Conservation (phyloP, 345 rosid species). For the Euclidium syriacum region DNA sequence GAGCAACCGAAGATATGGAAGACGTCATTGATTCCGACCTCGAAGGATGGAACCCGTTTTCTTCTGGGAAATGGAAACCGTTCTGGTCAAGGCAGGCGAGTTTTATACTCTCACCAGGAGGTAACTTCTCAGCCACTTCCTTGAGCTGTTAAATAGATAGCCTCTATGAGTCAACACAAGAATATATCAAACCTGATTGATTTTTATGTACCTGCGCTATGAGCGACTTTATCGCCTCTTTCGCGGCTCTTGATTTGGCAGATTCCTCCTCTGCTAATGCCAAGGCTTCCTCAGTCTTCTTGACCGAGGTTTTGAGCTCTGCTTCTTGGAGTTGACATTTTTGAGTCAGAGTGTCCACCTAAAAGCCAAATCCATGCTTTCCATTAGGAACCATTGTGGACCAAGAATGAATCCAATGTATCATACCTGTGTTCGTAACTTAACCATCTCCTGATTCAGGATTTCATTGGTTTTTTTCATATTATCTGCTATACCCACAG, state of each 20-base stretch:
- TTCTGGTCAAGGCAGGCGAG: conserved; percentile 61
- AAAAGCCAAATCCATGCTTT: conserved; percentile 24
- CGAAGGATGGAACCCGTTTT: conserved; percentile 41
- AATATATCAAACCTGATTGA: background rate
- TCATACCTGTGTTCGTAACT: conserved; percentile 84
- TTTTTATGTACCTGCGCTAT: conserved; percentile 90
- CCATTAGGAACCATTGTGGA: background rate
- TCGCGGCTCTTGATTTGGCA: conserved; percentile 83
- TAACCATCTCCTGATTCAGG: conserved; percentile 85
- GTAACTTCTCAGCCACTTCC: conserved; percentile 91
- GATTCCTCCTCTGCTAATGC: conserved; percentile 78
- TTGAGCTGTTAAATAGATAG: conserved; percentile 57
- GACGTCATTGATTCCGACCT: conserved; percentile 60
- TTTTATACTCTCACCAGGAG: conserved; percentile 61
- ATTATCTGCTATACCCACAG: conserved; percentile 76
- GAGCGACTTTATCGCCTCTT: conserved; percentile 92
- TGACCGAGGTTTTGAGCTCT: conserved; percentile 78
- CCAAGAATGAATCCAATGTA: too few relatives aligned
- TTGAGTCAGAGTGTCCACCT: conserved; percentile 79
- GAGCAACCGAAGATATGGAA: conserved; percentile 47
- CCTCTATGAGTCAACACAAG: background rate
- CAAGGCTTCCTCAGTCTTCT: conserved; percentile 79
- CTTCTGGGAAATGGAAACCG: conserved; percentile 42
- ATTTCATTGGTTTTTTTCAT: conserved; percentile 88
- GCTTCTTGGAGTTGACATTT: conserved; percentile 81